phyloP scores from a whole-genome alignment of 2,329 filamentous ascomycete genomes.

The Pseudopyrenochaeta lycopersici region DNA sequence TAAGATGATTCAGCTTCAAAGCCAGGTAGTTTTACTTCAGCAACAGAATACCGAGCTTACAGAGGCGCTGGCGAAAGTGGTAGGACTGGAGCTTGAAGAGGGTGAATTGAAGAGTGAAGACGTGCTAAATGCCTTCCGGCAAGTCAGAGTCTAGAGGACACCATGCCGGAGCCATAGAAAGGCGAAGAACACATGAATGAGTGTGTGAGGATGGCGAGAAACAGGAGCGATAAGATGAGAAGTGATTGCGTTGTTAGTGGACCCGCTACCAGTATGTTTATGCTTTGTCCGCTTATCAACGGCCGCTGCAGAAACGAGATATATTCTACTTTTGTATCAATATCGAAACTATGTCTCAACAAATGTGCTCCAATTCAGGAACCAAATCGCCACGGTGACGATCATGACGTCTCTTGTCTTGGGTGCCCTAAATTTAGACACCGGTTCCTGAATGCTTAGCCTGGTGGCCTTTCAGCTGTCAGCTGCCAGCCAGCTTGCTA shows the following conservation, averaged over 20 bases:
- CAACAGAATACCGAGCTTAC: slow-evolving; percentile 36
- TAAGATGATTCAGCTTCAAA: slow-evolving; percentile 28
- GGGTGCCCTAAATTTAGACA: slow-evolving; percentile 15
- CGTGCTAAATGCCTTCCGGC: slow-evolving; percentile 21
- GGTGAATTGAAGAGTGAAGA: slow-evolving; percentile 28
- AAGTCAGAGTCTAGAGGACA: slow-evolving; percentile 11
- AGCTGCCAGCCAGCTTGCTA: background rate
- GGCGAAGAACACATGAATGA: background rate
- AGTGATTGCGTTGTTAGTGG: no score
- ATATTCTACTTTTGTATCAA: background rate
- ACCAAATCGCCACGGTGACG: background rate
- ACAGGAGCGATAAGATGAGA: no score
- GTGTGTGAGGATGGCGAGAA: background rate
- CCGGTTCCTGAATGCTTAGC: slow-evolving; percentile 11
- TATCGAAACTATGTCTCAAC: background rate
- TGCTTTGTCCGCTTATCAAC: slow-evolving; percentile 4
- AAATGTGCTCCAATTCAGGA: background rate
- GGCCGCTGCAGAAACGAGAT: background rate
- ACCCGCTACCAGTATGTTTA: no score
- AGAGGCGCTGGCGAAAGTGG: slow-evolving; percentile 35
- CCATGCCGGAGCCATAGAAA: slow-evolving; percentile 12
- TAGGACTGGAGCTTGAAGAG: slow-evolving; percentile 32
- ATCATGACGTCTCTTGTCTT: slow-evolving; percentile 10
- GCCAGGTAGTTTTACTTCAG: slow-evolving; percentile 29
- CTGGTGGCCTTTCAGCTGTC: slow-evolving; percentile 1